Conservation (phyloP, 2,329 filamentous ascomycete genomes). For the Nothophoma quercina region DNA sequence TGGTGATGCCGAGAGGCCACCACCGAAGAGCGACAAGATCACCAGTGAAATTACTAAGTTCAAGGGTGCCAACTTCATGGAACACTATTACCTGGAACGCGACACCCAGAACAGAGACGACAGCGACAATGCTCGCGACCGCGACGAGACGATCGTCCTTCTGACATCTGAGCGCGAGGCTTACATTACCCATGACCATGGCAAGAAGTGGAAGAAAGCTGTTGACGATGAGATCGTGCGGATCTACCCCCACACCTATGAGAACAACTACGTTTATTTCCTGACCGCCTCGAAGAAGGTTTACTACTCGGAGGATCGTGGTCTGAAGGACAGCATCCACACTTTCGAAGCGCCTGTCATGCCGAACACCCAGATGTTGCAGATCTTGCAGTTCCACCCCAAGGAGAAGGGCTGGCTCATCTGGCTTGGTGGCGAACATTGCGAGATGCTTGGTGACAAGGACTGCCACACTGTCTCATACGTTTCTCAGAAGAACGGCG, state of each 20-base stretch:
- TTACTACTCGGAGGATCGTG: constrained; percentile 83
- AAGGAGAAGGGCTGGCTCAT: constrained; percentile 84
- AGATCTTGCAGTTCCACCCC: constrained; percentile 81
- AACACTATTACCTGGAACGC: constrained; percentile 81
- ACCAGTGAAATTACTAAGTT: constrained; percentile 68
- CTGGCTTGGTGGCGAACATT: constrained; percentile 79
- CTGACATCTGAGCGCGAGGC: constrained; percentile 67
- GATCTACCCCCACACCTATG: constrained; percentile 80
- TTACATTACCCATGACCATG: constrained; percentile 82
- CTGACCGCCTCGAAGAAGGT: constrained; percentile 73
- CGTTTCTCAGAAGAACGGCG: constrained; percentile 78
- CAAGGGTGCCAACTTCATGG: constrained; percentile 61
- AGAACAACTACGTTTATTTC: constrained; percentile 88
- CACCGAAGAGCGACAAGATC: constrained; percentile 72
- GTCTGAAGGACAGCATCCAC: constrained; percentile 68
- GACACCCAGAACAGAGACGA: constrained; percentile 72
- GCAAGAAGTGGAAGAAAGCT: constrained; percentile 83
- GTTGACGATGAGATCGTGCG: constrained; percentile 72
- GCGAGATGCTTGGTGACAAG: constrained; percentile 60
- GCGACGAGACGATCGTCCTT: constrained; percentile 77
- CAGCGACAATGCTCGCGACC: constrained; percentile 68
- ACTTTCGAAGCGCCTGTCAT: constrained; percentile 74
- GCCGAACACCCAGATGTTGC: constrained; percentile 58
- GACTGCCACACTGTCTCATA: constrained; percentile 78
- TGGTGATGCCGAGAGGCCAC: constrained; percentile 62